phyloP scores from a whole-genome alignment of 2,329 filamentous ascomycete species.

The Fusarium udum region DNA sequence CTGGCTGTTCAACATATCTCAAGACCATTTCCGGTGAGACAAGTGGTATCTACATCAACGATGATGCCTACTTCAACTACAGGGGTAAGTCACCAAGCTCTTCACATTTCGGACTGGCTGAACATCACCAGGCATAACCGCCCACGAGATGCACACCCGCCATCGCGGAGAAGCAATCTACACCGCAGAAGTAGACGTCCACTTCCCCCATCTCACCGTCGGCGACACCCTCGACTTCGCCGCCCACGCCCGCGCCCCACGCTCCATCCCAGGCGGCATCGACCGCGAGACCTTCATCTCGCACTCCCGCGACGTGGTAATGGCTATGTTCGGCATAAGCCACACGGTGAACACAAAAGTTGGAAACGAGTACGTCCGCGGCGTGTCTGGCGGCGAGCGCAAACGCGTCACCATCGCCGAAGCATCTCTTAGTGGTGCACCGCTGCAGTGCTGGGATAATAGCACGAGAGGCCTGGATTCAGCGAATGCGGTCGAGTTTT shows the following conservation, averaged over 20 bases:
- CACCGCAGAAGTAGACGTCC: slow-evolving; percentile 81
- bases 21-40: slow-evolving; percentile 84
- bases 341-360: slow-evolving; percentile 75
- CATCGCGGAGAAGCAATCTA: slow-evolving; percentile 82
- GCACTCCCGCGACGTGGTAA: slow-evolving; percentile 73
- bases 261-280: slow-evolving; percentile 65
- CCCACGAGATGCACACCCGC: slow-evolving; percentile 36
- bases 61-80: slow-evolving; percentile 79
- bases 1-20: slow-evolving; percentile 81
- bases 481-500: slow-evolving; percentile 73
- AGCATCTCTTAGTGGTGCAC: slow-evolving; percentile 48
- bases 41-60: slow-evolving; percentile 76
- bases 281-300: slow-evolving; percentile 61
- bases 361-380: slow-evolving; percentile 74
- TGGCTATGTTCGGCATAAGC: slow-evolving; percentile 75
- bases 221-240: slow-evolving; percentile 81
- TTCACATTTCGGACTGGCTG: not conserved
- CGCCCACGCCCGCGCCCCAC: slow-evolving; percentile 71
- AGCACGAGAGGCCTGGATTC: slow-evolving; percentile 71
- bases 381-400: slow-evolving; percentile 63
- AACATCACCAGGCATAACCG: slow-evolving; percentile 25
- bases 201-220: slow-evolving; percentile 78
- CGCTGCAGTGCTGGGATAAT: slow-evolving; percentile 76
- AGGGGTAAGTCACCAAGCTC: slow-evolving; percentile 59
- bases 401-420: slow-evolving; percentile 53